Base-by-base conservation (phyloP, 1,139 yeast species). In the Taphrina confusa region DNA sequence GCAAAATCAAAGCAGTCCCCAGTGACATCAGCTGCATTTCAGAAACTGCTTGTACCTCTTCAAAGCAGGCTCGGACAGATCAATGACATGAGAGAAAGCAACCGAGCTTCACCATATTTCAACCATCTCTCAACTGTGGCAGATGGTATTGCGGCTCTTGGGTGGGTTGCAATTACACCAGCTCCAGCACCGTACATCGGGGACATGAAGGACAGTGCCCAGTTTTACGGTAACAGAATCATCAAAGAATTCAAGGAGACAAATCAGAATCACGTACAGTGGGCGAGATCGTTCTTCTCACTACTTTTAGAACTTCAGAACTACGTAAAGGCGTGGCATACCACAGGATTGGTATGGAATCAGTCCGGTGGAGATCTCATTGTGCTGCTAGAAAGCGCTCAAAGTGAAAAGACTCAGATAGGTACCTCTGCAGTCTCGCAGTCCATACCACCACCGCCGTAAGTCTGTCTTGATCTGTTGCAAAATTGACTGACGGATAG, bases 221-320 rank as follows among this genome's bases (percentile, higher is more conserved):
- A 86, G 70, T 94, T 91, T 74, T 94, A 96, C 89, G 82, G 95
- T 30, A 91, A 94, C 74, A 81, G 96, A 68, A 85, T 91, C 42
- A 74, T 90, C 72, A 91, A 90, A 73, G 96, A 89, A 64, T 83
- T 75, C 75, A 88, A 81, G 71, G 95, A 84, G 11, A 76, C 80
- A 61, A 61, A 62, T 14, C 78, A 81, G 61, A 72, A 74, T 56
- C 87, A 87, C 60, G 84, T 80, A 22, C 86, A 84, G 59, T 92
- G 97, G 97, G 96, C 85, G 23, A 82, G 84, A 65, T 70, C 74
- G 22, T 87, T 83, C 69, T 72, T 82, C 68, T 73, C 76, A 14
- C 74, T 88, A 36, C 83, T 90, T 70, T 88, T 84, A 65, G 84
- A 80, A 1, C 80, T 92, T 69, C 84, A 81, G 68, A 76, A 73